phyloP scores from a whole-genome alignment of 1,284 basidiomycete species.

The Takashimella tepidaria region DNA sequence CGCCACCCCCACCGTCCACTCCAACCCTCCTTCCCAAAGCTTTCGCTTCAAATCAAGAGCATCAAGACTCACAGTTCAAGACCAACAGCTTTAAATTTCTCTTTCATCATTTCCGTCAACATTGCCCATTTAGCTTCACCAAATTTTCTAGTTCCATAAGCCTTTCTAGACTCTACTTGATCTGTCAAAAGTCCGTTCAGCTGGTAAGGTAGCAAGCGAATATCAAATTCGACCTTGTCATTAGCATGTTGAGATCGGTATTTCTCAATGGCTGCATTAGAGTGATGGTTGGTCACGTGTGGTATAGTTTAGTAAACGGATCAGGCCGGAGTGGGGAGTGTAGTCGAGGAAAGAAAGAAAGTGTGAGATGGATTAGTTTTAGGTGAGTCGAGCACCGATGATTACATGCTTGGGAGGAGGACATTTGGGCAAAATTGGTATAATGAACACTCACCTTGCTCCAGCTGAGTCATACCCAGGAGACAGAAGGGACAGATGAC shows the following conservation, averaged over 20 bases:
- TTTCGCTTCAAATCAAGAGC: too few relatives aligned
- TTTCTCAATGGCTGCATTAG: conserved; percentile 24
- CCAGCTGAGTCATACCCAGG: conserved; percentile 37
- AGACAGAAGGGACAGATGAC: conserved; percentile 42
- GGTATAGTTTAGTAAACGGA: too few relatives aligned
- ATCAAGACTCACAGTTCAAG: conserved; percentile 41
- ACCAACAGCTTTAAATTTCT: conserved; percentile 41
- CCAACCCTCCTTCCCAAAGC: too few relatives aligned
- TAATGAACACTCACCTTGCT: conserved; percentile 17
- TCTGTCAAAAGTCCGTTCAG: conserved; percentile 34
- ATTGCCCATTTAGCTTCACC: conserved; percentile 35
- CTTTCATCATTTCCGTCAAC: conserved; percentile 31
- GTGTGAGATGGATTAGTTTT: not conserved
- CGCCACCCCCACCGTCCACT: not conserved
- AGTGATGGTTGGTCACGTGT: conserved; percentile 1
- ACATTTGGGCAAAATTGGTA: too few relatives aligned
- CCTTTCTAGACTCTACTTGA: conserved; percentile 26
- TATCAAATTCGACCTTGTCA: conserved; percentile 21
- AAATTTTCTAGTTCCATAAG: conserved; percentile 40
- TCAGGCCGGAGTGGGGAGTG: not conserved
- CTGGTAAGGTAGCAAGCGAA: conserved; percentile 45
- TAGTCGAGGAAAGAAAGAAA: not conserved
- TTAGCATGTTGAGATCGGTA: conserved; percentile 20
- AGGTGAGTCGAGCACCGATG: too few relatives aligned
- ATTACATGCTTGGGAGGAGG: too few relatives aligned